Conservation (phyloP, 306 rosid species). For the Vicia villosa region DNA sequence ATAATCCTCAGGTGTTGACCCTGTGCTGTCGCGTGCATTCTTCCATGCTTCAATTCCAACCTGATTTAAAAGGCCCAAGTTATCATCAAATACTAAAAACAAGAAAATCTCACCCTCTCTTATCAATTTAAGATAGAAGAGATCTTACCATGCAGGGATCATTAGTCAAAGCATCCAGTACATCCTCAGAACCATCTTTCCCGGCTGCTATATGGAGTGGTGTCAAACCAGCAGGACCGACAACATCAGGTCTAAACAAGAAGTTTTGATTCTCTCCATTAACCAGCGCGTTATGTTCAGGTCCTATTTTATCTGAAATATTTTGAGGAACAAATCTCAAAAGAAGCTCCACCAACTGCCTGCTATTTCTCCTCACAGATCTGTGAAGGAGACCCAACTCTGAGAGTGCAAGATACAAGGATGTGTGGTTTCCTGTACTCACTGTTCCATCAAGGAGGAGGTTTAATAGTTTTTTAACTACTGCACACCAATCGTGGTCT, state of each 20-base stretch:
- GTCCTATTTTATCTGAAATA: slow-evolving; percentile 41
- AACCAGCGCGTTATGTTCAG: slow-evolving; percentile 41
- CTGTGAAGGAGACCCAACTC: slow-evolving; percentile 83
- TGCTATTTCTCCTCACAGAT: slow-evolving; percentile 80
- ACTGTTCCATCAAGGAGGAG: slow-evolving; percentile 67
- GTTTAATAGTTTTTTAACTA: slow-evolving; percentile 67
- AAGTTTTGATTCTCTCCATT: slow-evolving; percentile 42
- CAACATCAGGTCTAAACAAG: slow-evolving; percentile 75
- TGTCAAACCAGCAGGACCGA: slow-evolving; percentile 79
- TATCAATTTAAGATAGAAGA: slow-evolving; percentile 25
- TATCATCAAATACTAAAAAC: slow-evolving; percentile 19
- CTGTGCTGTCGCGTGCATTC: slow-evolving; percentile 69
- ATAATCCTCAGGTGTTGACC: slow-evolving; percentile 84
- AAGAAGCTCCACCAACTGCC: slow-evolving; percentile 71
- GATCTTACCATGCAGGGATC: slow-evolving; percentile 76
- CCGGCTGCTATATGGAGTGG: slow-evolving; percentile 91
- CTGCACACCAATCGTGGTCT: slow-evolving; percentile 89
- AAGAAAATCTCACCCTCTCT: not conserved
- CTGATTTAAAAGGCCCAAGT: slow-evolving; percentile 41
- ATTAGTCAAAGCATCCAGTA: slow-evolving; percentile 80
- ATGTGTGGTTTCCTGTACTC: slow-evolving; percentile 54
- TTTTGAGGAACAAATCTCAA: slow-evolving; percentile 58
- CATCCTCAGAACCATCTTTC: slow-evolving; percentile 71
- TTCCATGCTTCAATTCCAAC: slow-evolving; percentile 94
- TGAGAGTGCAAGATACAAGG: slow-evolving; percentile 55